Conservation (phyloP, 768 basidiomycete genomes). For the Dictyophora rubrovolvata region DNA sequence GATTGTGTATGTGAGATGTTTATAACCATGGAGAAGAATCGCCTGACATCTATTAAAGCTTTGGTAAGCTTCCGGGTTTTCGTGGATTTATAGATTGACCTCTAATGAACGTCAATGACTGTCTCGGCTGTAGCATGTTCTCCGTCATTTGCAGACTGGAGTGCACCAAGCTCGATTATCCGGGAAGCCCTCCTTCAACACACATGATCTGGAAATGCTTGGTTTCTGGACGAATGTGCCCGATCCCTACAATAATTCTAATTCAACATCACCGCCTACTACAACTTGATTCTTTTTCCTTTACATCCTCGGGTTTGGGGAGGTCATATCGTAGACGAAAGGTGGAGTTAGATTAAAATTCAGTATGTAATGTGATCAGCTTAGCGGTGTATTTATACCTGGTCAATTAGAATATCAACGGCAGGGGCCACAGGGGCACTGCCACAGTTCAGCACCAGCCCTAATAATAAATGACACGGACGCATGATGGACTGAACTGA, state of each 20-base stretch:
- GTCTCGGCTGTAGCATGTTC: neutral
- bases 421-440: no score
- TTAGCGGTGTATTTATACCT: no score
- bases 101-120: neutral
- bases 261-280: neutral
- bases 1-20: neutral
- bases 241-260: neutral
- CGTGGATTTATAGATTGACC: neutral
- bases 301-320: neutral
- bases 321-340: neutral
- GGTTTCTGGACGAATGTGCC: constrained; percentile 9
- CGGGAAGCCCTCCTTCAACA: neutral
- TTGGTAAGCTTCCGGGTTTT: neutral
- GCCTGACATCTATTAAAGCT: neutral
- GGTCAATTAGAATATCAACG: no score
- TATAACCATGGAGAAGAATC: neutral
- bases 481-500: no score
- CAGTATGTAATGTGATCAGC: no score
- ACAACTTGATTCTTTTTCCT: neutral
- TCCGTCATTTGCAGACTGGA: neutral
- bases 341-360: neutral
- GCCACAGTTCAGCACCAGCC: no score
- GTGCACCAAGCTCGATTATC: constrained; percentile 2
- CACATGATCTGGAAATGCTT: neutral
- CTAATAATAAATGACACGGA: no score